Evolutionary conservation across 352 stramenopile species (phyloP).

Genomic region (Phytophthora foliorum): DNA sequence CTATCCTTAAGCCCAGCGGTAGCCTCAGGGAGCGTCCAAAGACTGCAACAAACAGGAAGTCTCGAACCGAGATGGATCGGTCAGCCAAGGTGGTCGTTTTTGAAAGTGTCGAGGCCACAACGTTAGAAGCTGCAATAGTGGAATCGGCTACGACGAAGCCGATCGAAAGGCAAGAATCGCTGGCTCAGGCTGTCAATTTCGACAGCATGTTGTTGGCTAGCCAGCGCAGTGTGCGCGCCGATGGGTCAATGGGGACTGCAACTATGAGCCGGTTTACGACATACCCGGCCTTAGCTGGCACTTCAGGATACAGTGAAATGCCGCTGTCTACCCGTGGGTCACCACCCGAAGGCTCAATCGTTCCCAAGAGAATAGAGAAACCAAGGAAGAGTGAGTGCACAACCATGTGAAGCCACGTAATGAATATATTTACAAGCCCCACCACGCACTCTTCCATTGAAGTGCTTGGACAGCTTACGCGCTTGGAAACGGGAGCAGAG

Average conservation of each 20-base stretch:
- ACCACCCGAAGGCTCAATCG: neutral
- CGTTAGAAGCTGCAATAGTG: neutral
- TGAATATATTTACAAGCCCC: conserved; percentile 19
- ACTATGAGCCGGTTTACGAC: conserved; percentile 36
- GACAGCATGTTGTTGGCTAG: conserved; percentile 14
- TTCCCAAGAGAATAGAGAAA: conserved; percentile 35
- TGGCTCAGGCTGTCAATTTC: conserved; percentile 1
- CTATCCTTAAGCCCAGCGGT: conserved; percentile 1
- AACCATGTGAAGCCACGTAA: conserved; percentile 23
- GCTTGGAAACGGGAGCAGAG: neutral
- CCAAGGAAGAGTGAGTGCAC: conserved; percentile 36
- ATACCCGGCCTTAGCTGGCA: conserved; percentile 9
- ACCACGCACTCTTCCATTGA: conserved; percentile 25
- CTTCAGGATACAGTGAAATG: neutral
- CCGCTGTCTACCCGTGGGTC: neutral
- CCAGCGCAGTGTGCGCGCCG: conserved; percentile 23
- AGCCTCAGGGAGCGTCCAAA: conserved; percentile 21
- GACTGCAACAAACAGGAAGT: conserved; percentile 15
- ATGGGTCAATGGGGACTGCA: conserved; percentile 23
- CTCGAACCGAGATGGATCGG: conserved; percentile 22
- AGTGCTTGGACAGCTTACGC: conserved; percentile 5
- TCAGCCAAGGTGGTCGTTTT: conserved; percentile 1
- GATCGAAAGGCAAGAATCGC: conserved; percentile 11
- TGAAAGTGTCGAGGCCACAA: conserved; percentile 2
- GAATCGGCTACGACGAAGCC: neutral